Percentiles rank a stretch among this genome's conserved stretches.
Conservation (phyloP, 2,329 filamentous ascomycete species). For the Ophiostoma sp. region DNA sequence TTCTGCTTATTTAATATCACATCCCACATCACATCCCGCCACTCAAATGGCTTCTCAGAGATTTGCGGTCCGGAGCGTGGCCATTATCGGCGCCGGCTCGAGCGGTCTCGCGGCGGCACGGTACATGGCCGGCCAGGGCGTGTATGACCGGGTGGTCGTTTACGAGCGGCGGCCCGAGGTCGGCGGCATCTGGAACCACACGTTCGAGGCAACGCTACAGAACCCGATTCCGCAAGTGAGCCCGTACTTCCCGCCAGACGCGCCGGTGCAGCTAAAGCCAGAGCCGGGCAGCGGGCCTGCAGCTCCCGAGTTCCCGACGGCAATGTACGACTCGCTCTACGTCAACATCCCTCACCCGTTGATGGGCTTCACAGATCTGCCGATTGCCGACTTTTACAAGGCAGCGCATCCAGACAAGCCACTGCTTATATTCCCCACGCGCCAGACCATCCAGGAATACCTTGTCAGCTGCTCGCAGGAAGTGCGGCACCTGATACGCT, state of each 20-base stretch:
- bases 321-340: conserved; percentile 75
- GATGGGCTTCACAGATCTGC: conserved; percentile 72
- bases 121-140: conserved; percentile 65
- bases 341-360: conserved; percentile 79
- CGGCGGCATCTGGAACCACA: conserved; percentile 86
- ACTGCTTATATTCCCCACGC: conserved; percentile 65
- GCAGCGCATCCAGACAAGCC: conserved; percentile 37
- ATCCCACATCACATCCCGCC: background rate
- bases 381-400: conserved; percentile 48
- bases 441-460: conserved; percentile 67
- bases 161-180: conserved; percentile 75
- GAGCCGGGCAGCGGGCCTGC: conserved; percentile 18
- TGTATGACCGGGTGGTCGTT: conserved; percentile 64
- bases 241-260: conserved; percentile 57
- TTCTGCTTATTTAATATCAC: background rate
- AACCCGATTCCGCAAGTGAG: conserved; percentile 64
- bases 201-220: conserved; percentile 43
- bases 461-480: conserved; percentile 66
- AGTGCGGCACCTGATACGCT: conserved; percentile 60
- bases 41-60: background rate
- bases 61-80: conserved; percentile 57
- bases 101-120: conserved; percentile 74
- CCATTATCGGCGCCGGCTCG: conserved; percentile 78
- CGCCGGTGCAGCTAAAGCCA: conserved; percentile 49
- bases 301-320: conserved; percentile 65